phyloP scores from a whole-genome alignment of 768 basidiomycete species.

The Inosperma sp. region DNA sequence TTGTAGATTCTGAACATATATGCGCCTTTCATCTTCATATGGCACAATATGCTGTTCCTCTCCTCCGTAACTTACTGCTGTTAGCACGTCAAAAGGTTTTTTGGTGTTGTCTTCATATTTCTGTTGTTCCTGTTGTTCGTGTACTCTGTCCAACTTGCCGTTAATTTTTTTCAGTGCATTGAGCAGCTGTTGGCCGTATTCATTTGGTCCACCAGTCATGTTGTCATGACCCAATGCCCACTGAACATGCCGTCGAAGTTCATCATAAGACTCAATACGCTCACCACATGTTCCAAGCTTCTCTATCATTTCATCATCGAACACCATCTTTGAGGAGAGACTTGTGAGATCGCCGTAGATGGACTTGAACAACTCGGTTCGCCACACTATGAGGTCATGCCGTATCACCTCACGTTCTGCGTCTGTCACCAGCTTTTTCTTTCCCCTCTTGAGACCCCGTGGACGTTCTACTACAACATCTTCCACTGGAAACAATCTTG shows the following conservation, averaged over 20 bases:
- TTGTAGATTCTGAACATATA: too few relatives aligned
- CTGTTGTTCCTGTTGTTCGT: too few relatives aligned
- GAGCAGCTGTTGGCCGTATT: slow-evolving; percentile 4
- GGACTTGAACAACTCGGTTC: background rate
- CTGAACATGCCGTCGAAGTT: slow-evolving; percentile 5
- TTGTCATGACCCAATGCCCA: slow-evolving; percentile 10
- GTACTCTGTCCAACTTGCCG: slow-evolving; percentile 4
- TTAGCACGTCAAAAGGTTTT: too few relatives aligned
- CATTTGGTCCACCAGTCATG: too few relatives aligned
- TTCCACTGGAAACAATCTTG: slow-evolving; percentile 8
- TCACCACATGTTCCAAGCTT: slow-evolving; percentile 9
- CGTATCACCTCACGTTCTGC: background rate
- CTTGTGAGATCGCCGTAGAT: background rate
- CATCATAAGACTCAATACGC: background rate
- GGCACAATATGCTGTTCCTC: too few relatives aligned
- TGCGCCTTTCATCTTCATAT: too few relatives aligned
- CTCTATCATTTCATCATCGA: slow-evolving; percentile 11
- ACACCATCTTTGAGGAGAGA: background rate
- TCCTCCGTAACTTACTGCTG: too few relatives aligned
- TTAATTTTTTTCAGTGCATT: slow-evolving; percentile 2
- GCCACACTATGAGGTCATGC: slow-evolving; percentile 6
- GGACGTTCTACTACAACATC: background rate
- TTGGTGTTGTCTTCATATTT: too few relatives aligned
- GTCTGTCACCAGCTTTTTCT: slow-evolving; percentile 7
- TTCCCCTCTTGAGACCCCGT: slow-evolving; percentile 9